Evolutionary conservation across 2,329 filamentous ascomycete genomes (phyloP).

Genomic region (Trichoderma breve): DNA sequence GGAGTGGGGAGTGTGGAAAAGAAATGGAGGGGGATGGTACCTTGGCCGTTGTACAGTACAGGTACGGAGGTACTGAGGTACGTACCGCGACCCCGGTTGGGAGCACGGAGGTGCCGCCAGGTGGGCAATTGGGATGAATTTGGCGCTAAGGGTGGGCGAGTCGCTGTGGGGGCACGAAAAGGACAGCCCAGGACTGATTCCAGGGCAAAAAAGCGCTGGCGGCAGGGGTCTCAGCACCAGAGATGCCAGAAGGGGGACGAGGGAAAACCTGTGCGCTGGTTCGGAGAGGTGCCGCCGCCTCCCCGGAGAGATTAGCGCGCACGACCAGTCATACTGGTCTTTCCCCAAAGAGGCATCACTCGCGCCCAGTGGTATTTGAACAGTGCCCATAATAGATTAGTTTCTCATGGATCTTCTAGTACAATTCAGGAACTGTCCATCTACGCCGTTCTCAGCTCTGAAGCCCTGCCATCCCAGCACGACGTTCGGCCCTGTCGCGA

Average conservation of each 20-base stretch:
- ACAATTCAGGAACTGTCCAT: neutral
- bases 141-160: constrained; percentile 5
- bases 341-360: constrained; percentile 17
- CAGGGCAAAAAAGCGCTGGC: constrained; percentile 17
- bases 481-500: constrained; percentile 14
- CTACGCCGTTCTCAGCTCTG: neutral
- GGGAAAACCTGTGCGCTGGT: constrained; percentile 15
- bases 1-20: neutral
- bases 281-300: constrained; percentile 16
- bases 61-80: constrained; percentile 9
- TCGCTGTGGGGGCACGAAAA: constrained; percentile 14
- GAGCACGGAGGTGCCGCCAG: constrained; percentile 18
- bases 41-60: constrained; percentile 7
- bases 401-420: neutral
- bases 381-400: neutral
- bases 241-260: constrained; percentile 11
- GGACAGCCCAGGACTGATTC: constrained; percentile 1
- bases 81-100: constrained; percentile 4
- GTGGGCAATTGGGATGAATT: constrained; percentile 9
- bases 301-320: constrained; percentile 15
- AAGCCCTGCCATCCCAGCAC: constrained; percentile 15
- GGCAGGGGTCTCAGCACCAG: constrained; percentile 9
- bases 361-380: neutral
- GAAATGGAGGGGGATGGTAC: neutral
- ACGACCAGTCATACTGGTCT: neutral